Base-by-base conservation (phyloP, 2,329 filamentous ascomycete genomes). In the Diplocarpon rosae region DNA sequence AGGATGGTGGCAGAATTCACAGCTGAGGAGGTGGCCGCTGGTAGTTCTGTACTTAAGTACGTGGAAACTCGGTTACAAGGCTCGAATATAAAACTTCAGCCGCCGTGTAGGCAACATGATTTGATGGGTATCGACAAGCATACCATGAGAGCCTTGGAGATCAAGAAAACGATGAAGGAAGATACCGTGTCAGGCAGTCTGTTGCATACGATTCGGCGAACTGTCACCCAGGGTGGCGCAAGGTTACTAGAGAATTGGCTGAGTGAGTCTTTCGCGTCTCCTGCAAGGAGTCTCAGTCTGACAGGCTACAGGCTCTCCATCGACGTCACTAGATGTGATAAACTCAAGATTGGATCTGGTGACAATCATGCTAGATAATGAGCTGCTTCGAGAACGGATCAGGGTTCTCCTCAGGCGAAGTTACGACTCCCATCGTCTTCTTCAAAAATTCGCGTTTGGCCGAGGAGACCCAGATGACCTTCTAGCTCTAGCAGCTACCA, bases 361-460 rank as follows among this genome's bases (percentile, higher is more conserved):
- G 3, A 75, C 83, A 15, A 73, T 78, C 36, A 84, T 96, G 61
- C 69, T 90, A 5, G 66, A 74, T 1, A 68, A 83, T 47, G 69
- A 74, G 15, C 67, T 78, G 33, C 69, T 95, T 5, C 77, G 84
- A 34, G 84, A 94, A 53, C 71, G 76, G 35, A 66, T 93, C 17
- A 67, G 78, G 1, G 62, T 75, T 13, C 69, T 93, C 2, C 70
- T 98, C 2, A 76, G 78, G 50, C 74, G 78, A 17, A 90, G 81
- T 41, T 81, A 87, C 55, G 92, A 98, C 65, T 87, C 86, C 2
- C 83, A 93, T 58, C 83, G 92, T 1, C 70, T 98, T 2, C 80
- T 95, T 1, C 92, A 96, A 59, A 95, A 92, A 60, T 96, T 98
- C 62, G 85, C 90, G 0, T 75, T 96, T 8, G 89, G 90, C 10